A percentile compares a stretch with the other conserved stretches of the same genome.
phyloP scores from a whole-genome alignment of 495 filamentous ascomycete genomes.

The Staphylotrichum tortipilum region DNA sequence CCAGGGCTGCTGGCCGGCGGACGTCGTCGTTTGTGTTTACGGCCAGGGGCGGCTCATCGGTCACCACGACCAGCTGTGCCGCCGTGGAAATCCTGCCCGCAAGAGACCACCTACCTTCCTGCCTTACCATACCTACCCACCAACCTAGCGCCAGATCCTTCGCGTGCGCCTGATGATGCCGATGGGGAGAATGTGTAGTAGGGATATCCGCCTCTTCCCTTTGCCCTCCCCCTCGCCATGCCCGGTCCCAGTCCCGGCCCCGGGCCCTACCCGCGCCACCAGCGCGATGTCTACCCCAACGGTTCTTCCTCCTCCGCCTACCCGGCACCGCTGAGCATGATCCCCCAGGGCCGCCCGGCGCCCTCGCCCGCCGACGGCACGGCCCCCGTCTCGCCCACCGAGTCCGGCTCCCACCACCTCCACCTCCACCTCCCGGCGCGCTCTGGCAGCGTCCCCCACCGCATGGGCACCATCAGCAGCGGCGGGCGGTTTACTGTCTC shows the following conservation, averaged over 20 bases:
- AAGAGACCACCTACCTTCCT: too few species aligned
- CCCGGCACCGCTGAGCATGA: neutral
- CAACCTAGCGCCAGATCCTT: too few species aligned
- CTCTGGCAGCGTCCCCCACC: slow-evolving; percentile 3
- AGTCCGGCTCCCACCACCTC: neutral
- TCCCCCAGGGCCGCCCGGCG: neutral
- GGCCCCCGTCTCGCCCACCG: neutral
- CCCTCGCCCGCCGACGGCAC: neutral
- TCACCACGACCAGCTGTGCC: too few species aligned
- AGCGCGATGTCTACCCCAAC: neutral
- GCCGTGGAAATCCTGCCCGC: too few species aligned
- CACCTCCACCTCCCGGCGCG: neutral
- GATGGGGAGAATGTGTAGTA: neutral
- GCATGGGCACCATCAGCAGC: slow-evolving; percentile 11
- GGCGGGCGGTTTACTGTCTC: slow-evolving; percentile 14
- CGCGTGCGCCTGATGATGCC: too few species aligned
- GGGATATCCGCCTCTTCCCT: too few species aligned
- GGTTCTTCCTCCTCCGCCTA: neutral
- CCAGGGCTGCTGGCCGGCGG: too few species aligned
- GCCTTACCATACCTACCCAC: too few species aligned
- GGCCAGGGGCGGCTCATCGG: too few species aligned
- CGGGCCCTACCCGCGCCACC: slow-evolving; percentile 5
- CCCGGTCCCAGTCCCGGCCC: neutral
- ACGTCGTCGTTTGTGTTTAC: too few species aligned
- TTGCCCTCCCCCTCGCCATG: slow-evolving; percentile 2